Base-by-base conservation (phyloP, 1,139 yeast genomes). In the Protomyces pachydermus region DNA sequence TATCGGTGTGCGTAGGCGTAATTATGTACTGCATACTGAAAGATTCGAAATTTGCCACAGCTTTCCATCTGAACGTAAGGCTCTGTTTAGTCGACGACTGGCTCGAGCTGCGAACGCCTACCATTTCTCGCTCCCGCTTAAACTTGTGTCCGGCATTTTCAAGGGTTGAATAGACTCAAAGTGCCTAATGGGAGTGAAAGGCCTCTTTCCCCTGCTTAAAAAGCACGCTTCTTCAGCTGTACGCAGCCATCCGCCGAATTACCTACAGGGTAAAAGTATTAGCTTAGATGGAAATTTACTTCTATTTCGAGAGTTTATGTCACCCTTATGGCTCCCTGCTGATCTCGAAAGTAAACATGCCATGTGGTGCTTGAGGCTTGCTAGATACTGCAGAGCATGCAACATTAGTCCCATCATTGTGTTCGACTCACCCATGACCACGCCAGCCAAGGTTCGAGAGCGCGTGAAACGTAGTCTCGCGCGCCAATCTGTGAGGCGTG, bases 391-490 rank as follows among this genome's bases (percentile, higher is more conserved):
- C 35, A 35, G 60, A 16, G 52, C 38, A 12, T 32, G 37, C 20
- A 12, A 23, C 9, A 54, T 60, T 35, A n/a, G 5, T 4, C 64
- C 64, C 12, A 37, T 54, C 6, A 54, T 60, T 18, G 64, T 60
- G n/a, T 60, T 54, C 18, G 64, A 60, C 48, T 54, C 60, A 10
- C 54, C 58, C 3, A 18, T 25, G 25, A 45, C 64, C 16, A 60
- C 58, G 3, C 64, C 64, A 12, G 64, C 64, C n/a, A 60, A 60
- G 52, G 64, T 58, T 10, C 28, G 32, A 51, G 64, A 60, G 25
- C 32, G 64, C n/a, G 60, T 23, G 23, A 54, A 48, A 6, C 37
- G 64, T 16, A 37, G 53, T 12, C 25, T 54, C 12, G 32, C 35
- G 35, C 28, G 60, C n/a, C 35, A 18, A 9, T 34, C 39, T 16